Percentiles rank a stretch among this genome's conserved stretches.
These are phyloP conservation scores for Lactuca sativa DNA, from an alignment of 129 eudicot genomes.

Conservation along the genomic window DNA sequence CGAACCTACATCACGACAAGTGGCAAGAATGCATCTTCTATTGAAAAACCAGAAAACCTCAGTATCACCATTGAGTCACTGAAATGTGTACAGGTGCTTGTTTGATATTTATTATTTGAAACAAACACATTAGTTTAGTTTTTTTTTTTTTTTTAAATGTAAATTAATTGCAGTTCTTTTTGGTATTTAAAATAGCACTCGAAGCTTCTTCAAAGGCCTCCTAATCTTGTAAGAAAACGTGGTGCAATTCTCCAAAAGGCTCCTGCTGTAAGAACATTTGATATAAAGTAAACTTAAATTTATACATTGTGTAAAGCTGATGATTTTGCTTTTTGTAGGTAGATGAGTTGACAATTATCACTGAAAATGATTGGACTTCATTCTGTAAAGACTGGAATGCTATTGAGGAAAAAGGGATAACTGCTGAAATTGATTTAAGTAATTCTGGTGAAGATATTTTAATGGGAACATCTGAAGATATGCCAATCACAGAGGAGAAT, in stretches of 20 bases:
- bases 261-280: slow-evolving; percentile 51
- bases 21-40: slow-evolving; percentile 67
- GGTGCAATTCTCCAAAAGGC: slow-evolving; percentile 68
- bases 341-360: slow-evolving; percentile 65
- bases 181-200: slow-evolving; percentile 53
- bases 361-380: slow-evolving; percentile 73
- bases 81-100: slow-evolving; percentile 69
- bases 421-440: slow-evolving; percentile 55
- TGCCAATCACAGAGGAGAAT: slow-evolving; percentile 58
- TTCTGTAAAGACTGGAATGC: slow-evolving; percentile 90
- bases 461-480: slow-evolving; percentile 46
- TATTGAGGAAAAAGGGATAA: slow-evolving; percentile 50
- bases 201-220: slow-evolving; percentile 82
- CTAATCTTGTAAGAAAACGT: slow-evolving; percentile 71
- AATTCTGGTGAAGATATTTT: slow-evolving; percentile 33
- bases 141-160: not conserved
- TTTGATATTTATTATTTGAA: not conserved
- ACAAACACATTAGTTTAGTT: not conserved
- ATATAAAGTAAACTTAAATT: too few relatives aligned
- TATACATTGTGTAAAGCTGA: not conserved
- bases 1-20: slow-evolving; percentile 62
- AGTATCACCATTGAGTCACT: slow-evolving; percentile 42
- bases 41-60: slow-evolving; percentile 60
- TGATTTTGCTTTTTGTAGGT: slow-evolving; percentile 35
- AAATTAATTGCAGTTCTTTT: not conserved